These are phyloP conservation scores for Corchorus capsularis DNA, from an alignment of 345 rosid genomes.

Conservation along the genomic window DNA sequence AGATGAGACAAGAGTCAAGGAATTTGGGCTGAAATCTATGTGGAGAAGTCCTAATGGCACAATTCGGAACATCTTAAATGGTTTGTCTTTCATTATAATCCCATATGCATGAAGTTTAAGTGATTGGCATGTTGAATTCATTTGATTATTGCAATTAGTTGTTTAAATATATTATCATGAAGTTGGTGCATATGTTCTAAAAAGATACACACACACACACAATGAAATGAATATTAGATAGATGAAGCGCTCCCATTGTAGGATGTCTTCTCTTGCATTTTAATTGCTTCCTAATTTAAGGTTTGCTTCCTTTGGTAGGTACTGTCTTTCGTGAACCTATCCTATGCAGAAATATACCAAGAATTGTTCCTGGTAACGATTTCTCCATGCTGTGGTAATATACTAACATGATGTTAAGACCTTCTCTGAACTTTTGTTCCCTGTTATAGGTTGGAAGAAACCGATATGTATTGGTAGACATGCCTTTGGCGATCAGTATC, in stretches of 20 bases:
- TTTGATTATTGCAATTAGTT: background rate
- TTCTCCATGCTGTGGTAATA: conserved; percentile 2
- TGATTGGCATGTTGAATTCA: background rate
- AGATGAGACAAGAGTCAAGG: conserved; percentile 97
- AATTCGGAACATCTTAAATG: conserved; percentile 91
- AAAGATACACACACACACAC: too few relatives aligned
- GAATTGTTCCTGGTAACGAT: conserved; percentile 78
- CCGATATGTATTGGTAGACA: conserved; percentile 99
- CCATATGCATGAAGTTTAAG: background rate
- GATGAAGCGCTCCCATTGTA: background rate
- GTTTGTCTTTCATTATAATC: conserved; percentile 40
- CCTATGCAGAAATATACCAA: conserved; percentile 81
- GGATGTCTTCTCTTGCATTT: conserved; percentile 11
- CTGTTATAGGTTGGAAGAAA: conserved; percentile 79
- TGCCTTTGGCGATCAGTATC: conserved; percentile 99
- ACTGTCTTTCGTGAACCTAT: conserved; percentile 99
- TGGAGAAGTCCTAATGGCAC: conserved; percentile 99
- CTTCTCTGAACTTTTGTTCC: conserved; percentile 16
- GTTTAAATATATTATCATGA: background rate
- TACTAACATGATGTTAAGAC: conserved; percentile 13
- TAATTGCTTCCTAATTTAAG: conserved; percentile 21
- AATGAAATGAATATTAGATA: background rate
- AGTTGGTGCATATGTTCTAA: background rate
- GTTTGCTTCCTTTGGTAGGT: conserved; percentile 47
- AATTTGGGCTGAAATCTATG: conserved; percentile 86